Evolutionary conservation across 2,329 filamentous ascomycete species (phyloP).

Genomic region (Aphanoascus verrucosus): DNA sequence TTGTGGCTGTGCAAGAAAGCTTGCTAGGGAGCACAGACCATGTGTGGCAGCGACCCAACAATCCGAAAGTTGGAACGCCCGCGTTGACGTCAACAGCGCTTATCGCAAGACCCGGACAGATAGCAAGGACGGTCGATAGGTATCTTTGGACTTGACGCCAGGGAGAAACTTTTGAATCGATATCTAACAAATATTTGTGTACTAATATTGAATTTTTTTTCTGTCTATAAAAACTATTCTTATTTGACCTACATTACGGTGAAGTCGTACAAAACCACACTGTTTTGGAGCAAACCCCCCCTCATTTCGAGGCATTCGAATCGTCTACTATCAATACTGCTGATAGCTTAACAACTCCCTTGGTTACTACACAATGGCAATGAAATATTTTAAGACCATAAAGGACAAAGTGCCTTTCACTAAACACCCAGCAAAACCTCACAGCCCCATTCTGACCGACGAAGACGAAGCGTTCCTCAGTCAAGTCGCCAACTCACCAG

Average conservation of each 20-base stretch:
- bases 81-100: neutral
- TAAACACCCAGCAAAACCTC: constrained; percentile 23
- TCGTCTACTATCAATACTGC: too few relatives aligned
- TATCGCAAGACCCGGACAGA: neutral
- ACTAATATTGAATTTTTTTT: too few relatives aligned
- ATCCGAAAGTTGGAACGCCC: neutral
- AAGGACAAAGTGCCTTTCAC: constrained; percentile 30
- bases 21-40: neutral
- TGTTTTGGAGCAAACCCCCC: neutral
- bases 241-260: too few relatives aligned
- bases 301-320: neutral
- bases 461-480: constrained; percentile 51
- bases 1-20: neutral
- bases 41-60: neutral
- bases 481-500: constrained; percentile 29
- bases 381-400: constrained; percentile 38
- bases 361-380: constrained; percentile 16
- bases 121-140: neutral
- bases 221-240: too few relatives aligned
- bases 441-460: constrained; percentile 44
- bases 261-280: too few relatives aligned
- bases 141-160: too few relatives aligned
- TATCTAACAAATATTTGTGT: too few relatives aligned
- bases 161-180: too few relatives aligned
- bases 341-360: too few relatives aligned